Evolutionary conservation across 176 grass and related monocot genomes (phyloP), one percentile per base, ranked within the genome.

Genomic region (Musa troglodytarum): DNA sequence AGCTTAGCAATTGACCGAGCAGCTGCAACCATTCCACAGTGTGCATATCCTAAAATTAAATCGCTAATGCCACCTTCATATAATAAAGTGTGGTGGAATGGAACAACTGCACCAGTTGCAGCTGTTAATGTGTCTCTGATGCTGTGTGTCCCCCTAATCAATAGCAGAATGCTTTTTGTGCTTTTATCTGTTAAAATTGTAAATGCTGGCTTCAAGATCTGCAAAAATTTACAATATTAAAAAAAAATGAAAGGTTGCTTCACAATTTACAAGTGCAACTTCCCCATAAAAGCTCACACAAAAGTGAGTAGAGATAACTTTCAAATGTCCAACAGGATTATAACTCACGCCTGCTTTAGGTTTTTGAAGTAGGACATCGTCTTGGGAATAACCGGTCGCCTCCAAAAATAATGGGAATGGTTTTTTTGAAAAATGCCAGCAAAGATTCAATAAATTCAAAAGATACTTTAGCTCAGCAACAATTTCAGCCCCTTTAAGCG

Each of bases 371-470:
- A 98, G 79, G 83, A 89, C 95, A 89, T 93, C 88, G 72, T 91
- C 82, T 55, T 8, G 24, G 2, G 88, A 76, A 81, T 91, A 93
- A 70, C 90, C 90, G 67, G 82, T 98, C 54, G 70, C 84, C 78
- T 93, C 95, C 72, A 98, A 84, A 89, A 98, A 98, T 74, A 89
- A 78, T 2, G 88, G 90, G 80, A 98, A 98, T 71, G 88, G 88
- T 80, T 98, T 98, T 80, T 93, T 98, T 22, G 95, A 98, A 75
- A 98, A 98, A 84, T 98, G 95, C 95, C 95, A 98, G 81, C 95
- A 98, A 49, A 98, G 80, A 53, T 76, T 93, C 78, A 98, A 68
- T 78, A 98, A 91, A 80, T 91, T 87, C 53, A 91, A 79, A 83
- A 89, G 88, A 84, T 93, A 84, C 65, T 91, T 98, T 16, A 98